Evolutionary conservation across 192 early-diverging fungal species (phyloP).

Genomic region (Jimgerdemannia lactiflua): DNA sequence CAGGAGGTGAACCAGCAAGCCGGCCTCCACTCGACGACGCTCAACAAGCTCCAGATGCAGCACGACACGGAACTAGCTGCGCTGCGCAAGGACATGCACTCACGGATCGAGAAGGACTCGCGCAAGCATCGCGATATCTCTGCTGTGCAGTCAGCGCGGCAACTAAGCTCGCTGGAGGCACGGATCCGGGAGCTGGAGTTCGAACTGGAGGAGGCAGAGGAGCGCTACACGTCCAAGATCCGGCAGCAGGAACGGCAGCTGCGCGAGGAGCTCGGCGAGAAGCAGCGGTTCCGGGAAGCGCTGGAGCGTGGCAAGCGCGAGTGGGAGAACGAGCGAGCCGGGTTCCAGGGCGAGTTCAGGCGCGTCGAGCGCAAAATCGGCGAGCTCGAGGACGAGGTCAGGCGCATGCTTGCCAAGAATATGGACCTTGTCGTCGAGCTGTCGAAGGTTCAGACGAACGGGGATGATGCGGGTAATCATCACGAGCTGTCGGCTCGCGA

Average conservation of each 20-base stretch:
- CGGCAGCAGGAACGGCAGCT: conserved; percentile 1
- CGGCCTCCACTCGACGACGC: conserved; percentile 2
- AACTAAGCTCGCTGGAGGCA: conserved; percentile 9
- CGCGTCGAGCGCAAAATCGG: conserved; percentile 12
- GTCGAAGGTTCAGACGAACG: background rate
- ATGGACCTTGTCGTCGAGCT: conserved; percentile 14
- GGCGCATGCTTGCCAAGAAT: conserved; percentile 6
- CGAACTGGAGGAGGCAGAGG: background rate
- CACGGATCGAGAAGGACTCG: conserved; percentile 3
- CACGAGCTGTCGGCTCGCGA: too few species aligned
- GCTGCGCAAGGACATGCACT: background rate
- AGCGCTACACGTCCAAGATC: background rate
- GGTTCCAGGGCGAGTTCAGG: conserved; percentile 14
- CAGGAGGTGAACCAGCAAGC: background rate
- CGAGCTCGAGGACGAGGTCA: conserved; percentile 14
- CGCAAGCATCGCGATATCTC: conserved; percentile 10
- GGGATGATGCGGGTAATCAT: too few species aligned
- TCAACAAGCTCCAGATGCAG: conserved; percentile 10
- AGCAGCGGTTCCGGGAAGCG: background rate
- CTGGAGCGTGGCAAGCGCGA: conserved; percentile 6
- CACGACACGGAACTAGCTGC: conserved; percentile 5
- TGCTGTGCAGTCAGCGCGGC: conserved; percentile 3
- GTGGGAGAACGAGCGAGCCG: conserved; percentile 9
- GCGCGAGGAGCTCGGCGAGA: background rate
- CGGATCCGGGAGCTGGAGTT: conserved; percentile 10